Base-by-base conservation (phyloP, 2,329 filamentous ascomycete genomes). In the Didymella lethalis region DNA sequence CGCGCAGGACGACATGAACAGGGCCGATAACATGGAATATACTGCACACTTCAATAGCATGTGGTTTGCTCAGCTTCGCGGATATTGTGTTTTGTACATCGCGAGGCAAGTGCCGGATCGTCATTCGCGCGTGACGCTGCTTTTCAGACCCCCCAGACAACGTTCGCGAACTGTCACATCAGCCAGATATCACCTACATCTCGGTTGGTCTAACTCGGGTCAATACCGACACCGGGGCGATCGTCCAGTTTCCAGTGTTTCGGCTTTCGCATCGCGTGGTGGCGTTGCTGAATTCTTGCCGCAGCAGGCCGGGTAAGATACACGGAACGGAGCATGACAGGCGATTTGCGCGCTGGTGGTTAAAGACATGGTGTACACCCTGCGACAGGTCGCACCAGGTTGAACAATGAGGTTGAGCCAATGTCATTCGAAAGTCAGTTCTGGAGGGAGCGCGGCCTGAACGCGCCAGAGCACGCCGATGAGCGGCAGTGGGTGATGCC, bases 211-310 rank as follows among this genome's bases (percentile, higher is more conserved):
- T 57, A 52, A 48, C 54, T 12, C 20, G 6, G 16, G 8, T 8
- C 28, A 43, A 44, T 25, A 28, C 7, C 16, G 11, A 48, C 11
- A 28, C 31, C 36, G 43, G 34, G 26, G 48, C 25, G 31, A 50
- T 45, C 43, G 18, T 43, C 41, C 41, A 43, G 54, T 51, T 46
- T 12, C 40, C 36, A 26, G 41, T 34, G 54, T 50, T 56, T 56
- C 54, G 40, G 44, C 34, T 48, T 52, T 25, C 36, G 48, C 47
- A 34, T 41, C 32, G 54, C 43, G 48, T 44, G 36, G 54, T 53
- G 54, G 54, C 48, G 48, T 53, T 48, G 36, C 36, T 34, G 34
- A 28, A n/a, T 34, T 44, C 40, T 36, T 14, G 25, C 40, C 40
- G 16, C 20, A 32, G 23, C 28, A 28, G 18, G 7, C 14, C 36